Percentiles rank a stretch among this genome's conserved stretches.
These are phyloP conservation scores for Wickerhamiella nectarea DNA, from an alignment of 805 yeast genomes.

Conservation along the genomic window DNA sequence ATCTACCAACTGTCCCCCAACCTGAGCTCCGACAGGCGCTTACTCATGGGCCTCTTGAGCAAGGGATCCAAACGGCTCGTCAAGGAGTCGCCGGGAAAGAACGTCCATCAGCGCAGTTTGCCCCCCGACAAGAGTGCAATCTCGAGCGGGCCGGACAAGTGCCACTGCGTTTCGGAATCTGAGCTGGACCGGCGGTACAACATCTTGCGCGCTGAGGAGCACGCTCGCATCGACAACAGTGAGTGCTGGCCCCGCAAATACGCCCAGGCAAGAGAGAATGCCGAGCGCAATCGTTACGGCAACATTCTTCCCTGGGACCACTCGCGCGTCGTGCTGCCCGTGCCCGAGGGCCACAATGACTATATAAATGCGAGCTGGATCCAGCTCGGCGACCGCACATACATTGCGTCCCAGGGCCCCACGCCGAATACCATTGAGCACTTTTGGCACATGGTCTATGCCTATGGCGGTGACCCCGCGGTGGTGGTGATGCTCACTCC, in stretches of 20 bases:
- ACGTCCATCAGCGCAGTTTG: slow-evolving; percentile 10
- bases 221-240: slow-evolving; percentile 21
- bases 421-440: slow-evolving; percentile 57
- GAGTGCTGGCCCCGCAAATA: slow-evolving; percentile 17
- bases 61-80: not conserved
- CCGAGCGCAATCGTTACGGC: slow-evolving; percentile 40
- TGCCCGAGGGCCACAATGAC: slow-evolving; percentile 28
- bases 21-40: not conserved
- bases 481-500: slow-evolving; percentile 67
- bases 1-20: not conserved
- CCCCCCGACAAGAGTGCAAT: slow-evolving; percentile 17
- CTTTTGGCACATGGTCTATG: slow-evolving; percentile 67
- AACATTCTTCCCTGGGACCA: slow-evolving; percentile 56
- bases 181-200: slow-evolving; percentile 21
- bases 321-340: slow-evolving; percentile 37
- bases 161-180: slow-evolving; percentile 21
- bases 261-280: slow-evolving; percentile 19
- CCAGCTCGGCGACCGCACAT: slow-evolving; percentile 29
- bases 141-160: slow-evolving; percentile 14
- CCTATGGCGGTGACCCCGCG: slow-evolving; percentile 53
- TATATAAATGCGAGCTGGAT: slow-evolving; percentile 84
- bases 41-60: slow-evolving; percentile 6
- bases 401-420: slow-evolving; percentile 88
- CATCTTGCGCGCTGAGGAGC: slow-evolving; percentile 22
- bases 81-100: not conserved